These are phyloP conservation scores for Mycena pura DNA, from an alignment of 768 basidiomycete species.

Conservation along the genomic window DNA sequence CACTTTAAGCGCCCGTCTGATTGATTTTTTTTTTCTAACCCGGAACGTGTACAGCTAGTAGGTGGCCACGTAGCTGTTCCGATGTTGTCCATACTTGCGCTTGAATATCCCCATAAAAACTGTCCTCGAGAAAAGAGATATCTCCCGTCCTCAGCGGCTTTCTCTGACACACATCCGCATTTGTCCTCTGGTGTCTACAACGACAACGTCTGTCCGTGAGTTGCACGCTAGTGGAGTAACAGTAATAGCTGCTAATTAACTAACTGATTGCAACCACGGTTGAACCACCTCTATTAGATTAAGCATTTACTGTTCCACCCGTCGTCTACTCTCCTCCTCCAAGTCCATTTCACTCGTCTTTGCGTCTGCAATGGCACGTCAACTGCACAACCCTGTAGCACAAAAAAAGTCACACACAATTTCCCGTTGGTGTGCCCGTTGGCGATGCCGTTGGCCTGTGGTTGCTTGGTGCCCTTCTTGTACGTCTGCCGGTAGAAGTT, in stretches of 20 bases:
- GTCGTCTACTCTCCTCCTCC: background rate
- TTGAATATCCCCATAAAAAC: too few relatives aligned
- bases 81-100: too few relatives aligned
- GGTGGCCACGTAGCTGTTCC: too few relatives aligned
- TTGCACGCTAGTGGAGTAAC: too few relatives aligned
- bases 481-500: slow-evolving; percentile 90
- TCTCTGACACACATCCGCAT: background rate
- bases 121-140: too few relatives aligned
- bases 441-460: slow-evolving; percentile 51
- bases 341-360: slow-evolving; percentile 13
- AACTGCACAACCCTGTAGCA: background rate
- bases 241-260: too few relatives aligned
- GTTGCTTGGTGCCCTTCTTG: slow-evolving; percentile 53
- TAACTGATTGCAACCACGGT: slow-evolving; percentile 7
- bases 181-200: background rate
- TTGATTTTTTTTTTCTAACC: too few relatives aligned
- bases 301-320: slow-evolving; percentile 8
- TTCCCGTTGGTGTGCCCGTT: slow-evolving; percentile 55
- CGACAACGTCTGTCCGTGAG: too few relatives aligned
- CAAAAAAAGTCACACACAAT: slow-evolving; percentile 29
- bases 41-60: too few relatives aligned
- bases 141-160: background rate
- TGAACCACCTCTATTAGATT: slow-evolving; percentile 16
- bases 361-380: slow-evolving; percentile 33
- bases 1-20: too few relatives aligned